Base-by-base conservation (phyloP, 2,329 filamentous ascomycete genomes). In the Pseudodiploospora longispora region DNA sequence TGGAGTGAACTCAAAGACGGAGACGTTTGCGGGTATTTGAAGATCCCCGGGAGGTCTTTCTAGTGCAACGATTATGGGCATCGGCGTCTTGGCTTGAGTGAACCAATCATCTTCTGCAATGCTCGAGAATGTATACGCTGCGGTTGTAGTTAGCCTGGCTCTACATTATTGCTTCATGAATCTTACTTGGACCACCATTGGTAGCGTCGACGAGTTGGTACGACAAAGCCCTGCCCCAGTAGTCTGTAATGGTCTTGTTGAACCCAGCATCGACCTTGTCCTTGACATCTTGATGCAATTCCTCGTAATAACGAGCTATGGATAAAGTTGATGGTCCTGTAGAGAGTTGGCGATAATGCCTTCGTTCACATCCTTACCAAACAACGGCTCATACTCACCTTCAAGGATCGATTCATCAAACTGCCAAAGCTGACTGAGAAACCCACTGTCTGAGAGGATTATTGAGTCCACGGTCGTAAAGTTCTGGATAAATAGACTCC, bases 101-200 rank as follows among this genome's bases (percentile, higher is more conserved):
- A 91, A 91, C n/a, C 74, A 70, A 2, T 73, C 57, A 12, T 78
- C 72, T 5, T 62, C 47, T 65, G 55, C 62, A 54, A 66, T 68
- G 0, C 85, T 89, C 3, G 85, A 91, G 67, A 81, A 93, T 1
- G 87, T 93, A 56, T 84, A 88, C n/a, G 69, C 36, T 79, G 58
- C 12, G 3, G 3, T 28, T 10, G 29, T 5, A 10, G 32, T 6
- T 30, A 49, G 44, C 9, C 10, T 27, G 8, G 19, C 32, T 12
- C 10, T 28, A 2, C 1, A 8, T 4, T 10, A 1, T n/a, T 10
- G 12, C 5, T 4, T n/a, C 10, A 12, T 6, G 5, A 10, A 7
- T 7, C 44, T 29, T 51, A 52, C 54, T 72, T 12, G 81, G 77
- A 1, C 85, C 87, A 30, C 87, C 87, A 48, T 83, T 65, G 1